These are phyloP conservation scores for Euphorbia tirucalli DNA, from an alignment of 345 rosid species.

Conservation along the genomic window DNA sequence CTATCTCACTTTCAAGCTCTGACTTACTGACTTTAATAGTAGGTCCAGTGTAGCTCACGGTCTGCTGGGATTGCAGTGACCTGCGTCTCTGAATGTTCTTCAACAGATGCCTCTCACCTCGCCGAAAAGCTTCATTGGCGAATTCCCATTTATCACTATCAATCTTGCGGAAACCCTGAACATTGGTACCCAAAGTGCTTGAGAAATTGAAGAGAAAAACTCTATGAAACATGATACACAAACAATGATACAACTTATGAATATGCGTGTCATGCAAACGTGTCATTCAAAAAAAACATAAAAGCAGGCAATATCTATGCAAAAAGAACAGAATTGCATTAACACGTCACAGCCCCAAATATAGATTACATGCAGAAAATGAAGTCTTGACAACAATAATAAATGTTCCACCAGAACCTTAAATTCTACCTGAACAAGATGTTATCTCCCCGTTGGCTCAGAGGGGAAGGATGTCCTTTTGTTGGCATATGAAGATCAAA, in stretches of 20 bases:
- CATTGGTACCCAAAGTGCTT: conserved; percentile 24
- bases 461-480: conserved; percentile 25
- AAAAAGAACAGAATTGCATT: conserved; percentile 15
- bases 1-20: conserved; percentile 25
- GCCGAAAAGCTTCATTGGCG: conserved; percentile 31
- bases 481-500: conserved; percentile 21
- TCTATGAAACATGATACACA: conserved; percentile 6
- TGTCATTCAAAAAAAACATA: background rate
- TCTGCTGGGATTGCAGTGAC: conserved; percentile 39
- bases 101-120: conserved; percentile 26
- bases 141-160: conserved; percentile 35
- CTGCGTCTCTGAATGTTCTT: conserved; percentile 33
- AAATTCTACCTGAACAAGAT: conserved; percentile 47
- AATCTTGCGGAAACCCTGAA: conserved; percentile 33
- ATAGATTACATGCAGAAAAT: conserved; percentile 6
- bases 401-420: conserved; percentile 27
- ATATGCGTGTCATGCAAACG: no score
- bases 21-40: conserved; percentile 17
- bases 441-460: conserved; percentile 34
- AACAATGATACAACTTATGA: background rate
- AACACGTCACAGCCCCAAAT: conserved; percentile 8
- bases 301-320: conserved; percentile 18
- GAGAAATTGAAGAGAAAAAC: conserved; percentile 25
- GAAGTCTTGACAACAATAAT: background rate
- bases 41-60: conserved; percentile 20